Evolutionary conservation across 1,139 yeast species (phyloP), one percentile per base, ranked within the genome.

Genomic region (Nakaseomyces nivariensis): DNA sequence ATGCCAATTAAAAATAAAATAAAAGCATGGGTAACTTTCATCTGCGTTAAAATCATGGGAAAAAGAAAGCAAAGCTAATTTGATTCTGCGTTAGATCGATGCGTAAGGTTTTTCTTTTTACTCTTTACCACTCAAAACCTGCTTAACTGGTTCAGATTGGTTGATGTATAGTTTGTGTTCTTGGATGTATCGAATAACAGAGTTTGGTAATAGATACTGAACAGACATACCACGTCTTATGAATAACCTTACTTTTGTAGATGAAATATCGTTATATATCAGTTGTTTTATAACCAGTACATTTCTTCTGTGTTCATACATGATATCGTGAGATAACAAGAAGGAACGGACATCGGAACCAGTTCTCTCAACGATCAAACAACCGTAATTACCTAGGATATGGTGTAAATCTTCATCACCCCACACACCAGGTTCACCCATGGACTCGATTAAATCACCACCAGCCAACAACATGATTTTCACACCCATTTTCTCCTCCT

Each of bases 401-500:
- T 92, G 98, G 64, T 90, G 96, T 61, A 92, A 74, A 68, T 92
- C 99, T 52, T 78, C 85, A 65, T 90, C 97, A 1, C 95, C 96
- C 99, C 99, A 92, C 37, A 92, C 98, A 62, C 90, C 94, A 32
- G 97, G 97, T 67, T 92, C 98, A n/a, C 98, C 98, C 97, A 94
- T 92, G 47, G 95, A 83, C 68, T 92, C 98, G 51, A 92, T 92
- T 60, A 94, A 75, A 68, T 92, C 98, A 37, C 98, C 98, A 47
- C 99, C 99, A 0, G 98, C 98, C 41, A 92, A 73, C 52, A 92
- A 75, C 98, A 92, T 92, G 60, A 92, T 85, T 66, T 92, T 92
- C 51, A 87, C 96, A 24, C 96, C 96, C 55, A 88, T 75, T 53
- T 79, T 79, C 54, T 79, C 81, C n/a, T 41, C 44, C 13, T 29